Evolutionary conservation across 2,329 filamentous ascomycete species (phyloP).

Genomic region (Sporothrix inflata): DNA sequence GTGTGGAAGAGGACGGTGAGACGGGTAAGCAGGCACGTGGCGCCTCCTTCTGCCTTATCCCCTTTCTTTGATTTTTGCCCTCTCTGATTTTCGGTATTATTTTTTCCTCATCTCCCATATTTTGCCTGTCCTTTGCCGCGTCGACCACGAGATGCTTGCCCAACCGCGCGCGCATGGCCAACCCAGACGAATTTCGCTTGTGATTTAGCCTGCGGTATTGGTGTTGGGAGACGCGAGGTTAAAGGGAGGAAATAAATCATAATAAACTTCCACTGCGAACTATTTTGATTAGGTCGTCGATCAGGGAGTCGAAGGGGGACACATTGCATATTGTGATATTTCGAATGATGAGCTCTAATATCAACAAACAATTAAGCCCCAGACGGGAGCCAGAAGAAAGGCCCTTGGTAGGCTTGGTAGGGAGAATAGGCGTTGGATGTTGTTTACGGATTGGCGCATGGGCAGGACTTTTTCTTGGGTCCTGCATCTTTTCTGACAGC

Average conservation of each 20-base stretch:
- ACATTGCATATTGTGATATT: not conserved
- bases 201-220: slow-evolving; percentile 20
- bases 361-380: not conserved
- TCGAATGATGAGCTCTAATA: no score
- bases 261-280: slow-evolving; percentile 7
- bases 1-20: not conserved
- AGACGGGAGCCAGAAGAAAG: not conserved
- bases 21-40: not conserved
- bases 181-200: slow-evolving; percentile 19
- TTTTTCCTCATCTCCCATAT: not conserved
- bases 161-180: not conserved
- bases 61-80: not conserved
- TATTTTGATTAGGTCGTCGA: not conserved
- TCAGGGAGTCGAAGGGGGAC: not conserved
- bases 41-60: not conserved
- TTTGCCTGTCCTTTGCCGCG: slow-evolving; percentile 1
- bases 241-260: not conserved
- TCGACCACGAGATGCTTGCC: not conserved
- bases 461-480: slow-evolving; percentile 15
- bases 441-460: slow-evolving; percentile 13
- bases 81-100: not conserved
- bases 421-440: not conserved
- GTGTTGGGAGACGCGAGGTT: slow-evolving; percentile 1
- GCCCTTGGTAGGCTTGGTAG: not conserved
- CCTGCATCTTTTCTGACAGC: not conserved